Conservation (phyloP, 2,329 filamentous ascomycete genomes). For the Alternaria tenuissima region DNA sequence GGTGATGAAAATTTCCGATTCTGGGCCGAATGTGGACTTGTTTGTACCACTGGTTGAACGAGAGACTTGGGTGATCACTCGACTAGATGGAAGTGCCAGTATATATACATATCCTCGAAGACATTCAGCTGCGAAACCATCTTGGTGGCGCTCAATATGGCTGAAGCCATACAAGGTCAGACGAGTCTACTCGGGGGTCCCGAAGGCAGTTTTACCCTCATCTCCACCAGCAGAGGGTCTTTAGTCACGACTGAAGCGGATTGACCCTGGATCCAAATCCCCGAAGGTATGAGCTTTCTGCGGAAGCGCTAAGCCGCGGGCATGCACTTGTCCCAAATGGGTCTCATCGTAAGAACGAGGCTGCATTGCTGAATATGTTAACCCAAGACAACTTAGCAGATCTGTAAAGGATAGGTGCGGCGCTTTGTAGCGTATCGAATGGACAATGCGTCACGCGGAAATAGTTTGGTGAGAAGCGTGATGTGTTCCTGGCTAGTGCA, state of each 20-base stretch:
- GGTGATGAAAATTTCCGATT: background rate
- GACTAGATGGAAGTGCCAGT: background rate
- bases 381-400: background rate
- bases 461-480: background rate
- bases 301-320: background rate
- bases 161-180: background rate
- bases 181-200: background rate
- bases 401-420: background rate
- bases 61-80: background rate
- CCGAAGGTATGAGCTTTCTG: background rate
- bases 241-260: background rate
- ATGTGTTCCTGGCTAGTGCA: slow-evolving; percentile 4
- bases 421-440: slow-evolving; percentile 5
- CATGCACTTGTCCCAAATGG: background rate
- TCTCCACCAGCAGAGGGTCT: background rate
- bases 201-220: background rate
- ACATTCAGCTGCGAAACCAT: background rate
- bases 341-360: background rate
- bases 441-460: background rate
- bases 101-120: background rate
- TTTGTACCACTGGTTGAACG: background rate
- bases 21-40: background rate
- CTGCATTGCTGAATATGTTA: background rate
- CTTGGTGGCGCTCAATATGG: background rate
- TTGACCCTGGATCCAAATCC: background rate